Evolutionary conservation across 1,284 basidiomycete species (phyloP).

Genomic region (Xerocomus nothofagi): DNA sequence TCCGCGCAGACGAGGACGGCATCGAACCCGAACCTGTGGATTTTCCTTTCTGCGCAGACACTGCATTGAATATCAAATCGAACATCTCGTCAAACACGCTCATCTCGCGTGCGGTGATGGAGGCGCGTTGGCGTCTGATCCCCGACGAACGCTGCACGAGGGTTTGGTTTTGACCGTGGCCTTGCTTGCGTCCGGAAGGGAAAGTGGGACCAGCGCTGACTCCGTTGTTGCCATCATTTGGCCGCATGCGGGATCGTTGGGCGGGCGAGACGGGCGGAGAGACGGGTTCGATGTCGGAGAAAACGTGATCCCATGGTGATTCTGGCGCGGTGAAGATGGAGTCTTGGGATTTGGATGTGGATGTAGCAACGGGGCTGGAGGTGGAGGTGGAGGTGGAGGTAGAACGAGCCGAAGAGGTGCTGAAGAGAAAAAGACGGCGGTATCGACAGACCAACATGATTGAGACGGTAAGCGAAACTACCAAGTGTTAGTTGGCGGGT

Average conservation of each 20-base stretch:
- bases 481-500: no score
- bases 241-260: conserved; percentile 14
- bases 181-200: not conserved
- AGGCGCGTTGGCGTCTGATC: conserved; percentile 43
- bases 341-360: conserved; percentile 14
- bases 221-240: not conserved
- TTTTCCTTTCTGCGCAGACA: conserved; percentile 37
- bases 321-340: conserved; percentile 40
- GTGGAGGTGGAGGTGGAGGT: not conserved
- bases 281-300: conserved; percentile 42
- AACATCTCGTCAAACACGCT: conserved; percentile 71
- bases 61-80: conserved; percentile 64
- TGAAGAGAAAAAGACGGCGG: conserved; percentile 6
- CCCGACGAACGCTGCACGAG: conserved; percentile 16
- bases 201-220: not conserved
- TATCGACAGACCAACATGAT: conserved; percentile 25
- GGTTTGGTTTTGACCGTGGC: not conserved
- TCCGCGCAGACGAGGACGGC: not conserved
- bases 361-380: not conserved
- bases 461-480: no score
- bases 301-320: conserved; percentile 59
- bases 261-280: conserved; percentile 23
- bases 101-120: conserved; percentile 68
- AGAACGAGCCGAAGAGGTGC: not conserved
- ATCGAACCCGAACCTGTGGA: not conserved